Conservation (phyloP, 768 basidiomycete species). For the Suillus paluster region DNA sequence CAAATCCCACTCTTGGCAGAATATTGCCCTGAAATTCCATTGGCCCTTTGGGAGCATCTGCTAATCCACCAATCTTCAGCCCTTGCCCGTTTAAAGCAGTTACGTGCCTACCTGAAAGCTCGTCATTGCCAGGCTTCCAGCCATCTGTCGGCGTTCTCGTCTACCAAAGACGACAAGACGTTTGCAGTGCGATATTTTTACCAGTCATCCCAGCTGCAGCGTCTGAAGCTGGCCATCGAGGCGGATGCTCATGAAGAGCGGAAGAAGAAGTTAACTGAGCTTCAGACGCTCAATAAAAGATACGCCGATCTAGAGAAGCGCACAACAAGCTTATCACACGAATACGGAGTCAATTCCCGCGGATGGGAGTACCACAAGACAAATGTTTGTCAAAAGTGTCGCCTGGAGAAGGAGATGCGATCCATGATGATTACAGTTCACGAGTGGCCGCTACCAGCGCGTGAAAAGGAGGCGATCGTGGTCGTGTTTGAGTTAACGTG, state of each 20-base stretch:
- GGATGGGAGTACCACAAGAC: neutral
- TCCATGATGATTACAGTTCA: constrained; percentile 38
- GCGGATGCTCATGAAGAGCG: constrained; percentile 23
- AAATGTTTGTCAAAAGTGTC: constrained; percentile 35
- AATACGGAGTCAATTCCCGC: neutral
- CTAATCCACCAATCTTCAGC: constrained; percentile 31
- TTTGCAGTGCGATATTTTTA: constrained; percentile 44
- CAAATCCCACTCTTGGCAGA: constrained; percentile 33
- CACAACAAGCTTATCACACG: neutral
- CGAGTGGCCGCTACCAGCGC: constrained; percentile 52
- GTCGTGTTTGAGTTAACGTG: constrained; percentile 48
- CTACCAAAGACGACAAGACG: constrained; percentile 13
- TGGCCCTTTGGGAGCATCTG: constrained; percentile 28
- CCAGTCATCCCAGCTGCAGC: constrained; percentile 23
- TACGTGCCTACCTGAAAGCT: constrained; percentile 36
- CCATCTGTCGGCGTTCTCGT: constrained; percentile 39
- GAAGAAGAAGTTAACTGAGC: constrained; percentile 20
- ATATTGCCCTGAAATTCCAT: constrained; percentile 40
- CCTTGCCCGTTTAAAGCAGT: constrained; percentile 30
- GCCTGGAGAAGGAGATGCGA: constrained; percentile 18
- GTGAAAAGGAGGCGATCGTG: constrained; percentile 22
- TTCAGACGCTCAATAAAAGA: constrained; percentile 17
- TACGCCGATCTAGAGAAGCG: neutral
- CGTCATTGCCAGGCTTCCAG: constrained; percentile 29
- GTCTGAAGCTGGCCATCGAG: constrained; percentile 36